phyloP scores from a whole-genome alignment of 805 yeast species.

The Brettanomyces bruxellensis region DNA sequence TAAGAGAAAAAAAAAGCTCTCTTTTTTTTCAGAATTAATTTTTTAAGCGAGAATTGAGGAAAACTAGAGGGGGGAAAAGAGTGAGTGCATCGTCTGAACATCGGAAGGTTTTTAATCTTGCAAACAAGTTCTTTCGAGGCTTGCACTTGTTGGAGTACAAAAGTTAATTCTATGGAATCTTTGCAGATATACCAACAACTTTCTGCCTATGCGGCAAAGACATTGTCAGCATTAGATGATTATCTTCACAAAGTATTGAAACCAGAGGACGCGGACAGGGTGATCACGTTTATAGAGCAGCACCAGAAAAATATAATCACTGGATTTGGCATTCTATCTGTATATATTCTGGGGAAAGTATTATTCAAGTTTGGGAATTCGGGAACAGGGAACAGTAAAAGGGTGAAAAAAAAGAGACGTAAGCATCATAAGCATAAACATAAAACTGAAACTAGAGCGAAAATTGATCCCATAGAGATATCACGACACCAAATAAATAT shows the following conservation, averaged over 20 bases:
- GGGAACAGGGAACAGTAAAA: conserved; percentile 7
- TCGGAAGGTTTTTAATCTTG: neutral
- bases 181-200: neutral
- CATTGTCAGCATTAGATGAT: neutral
- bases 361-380: conserved; percentile 4
- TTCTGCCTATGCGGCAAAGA: neutral
- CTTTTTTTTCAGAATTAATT: no score
- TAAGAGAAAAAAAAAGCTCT: no score
- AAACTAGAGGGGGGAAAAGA: no score
- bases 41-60: no score
- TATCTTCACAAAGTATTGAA: conserved; percentile 1
- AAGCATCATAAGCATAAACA: conserved; percentile 1
- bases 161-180: no score
- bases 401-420: conserved; percentile 7
- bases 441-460: neutral
- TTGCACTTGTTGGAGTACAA: no score
- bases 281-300: conserved; percentile 5
- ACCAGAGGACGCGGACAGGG: conserved; percentile 2
- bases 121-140: no score
- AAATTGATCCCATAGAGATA: conserved; percentile 11
- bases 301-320: conserved; percentile 10
- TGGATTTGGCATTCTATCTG: conserved; percentile 9
- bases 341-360: conserved; percentile 4
- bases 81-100: neutral
- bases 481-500: conserved; percentile 11